Base-by-base conservation (phyloP, 176 grass and related monocot genomes). In the Aegilops sharonensis region DNA sequence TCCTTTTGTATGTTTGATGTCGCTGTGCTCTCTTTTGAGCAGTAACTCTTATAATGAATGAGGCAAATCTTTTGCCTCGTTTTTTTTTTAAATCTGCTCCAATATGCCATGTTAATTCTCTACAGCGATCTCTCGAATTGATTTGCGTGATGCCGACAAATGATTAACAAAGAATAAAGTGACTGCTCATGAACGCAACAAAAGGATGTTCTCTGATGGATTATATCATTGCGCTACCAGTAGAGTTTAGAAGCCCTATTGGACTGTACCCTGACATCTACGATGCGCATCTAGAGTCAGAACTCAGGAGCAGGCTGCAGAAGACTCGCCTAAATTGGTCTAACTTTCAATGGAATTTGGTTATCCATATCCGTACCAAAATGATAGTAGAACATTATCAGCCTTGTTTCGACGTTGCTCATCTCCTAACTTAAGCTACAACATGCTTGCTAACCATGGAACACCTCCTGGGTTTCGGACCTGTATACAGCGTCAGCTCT, bases 401-500 rank as follows among this genome's bases (percentile, higher is more conserved):
- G 21, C 62, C 77, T 66, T 15, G 14, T 25, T 68, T 75, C 30
- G 60, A 60, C 24, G 42, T 11, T 62, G 82, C 65, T 20, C 9
- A 0, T 36, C 67, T 20, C 68, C 72, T 74, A 52, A 30, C 29
- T 25, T 11, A 8, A 45, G 61, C 31, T 57, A 77, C 82, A 75
- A 20, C 32, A 79, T 75, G 17, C 36, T 47, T 42, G 14, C 50
- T 64, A 72, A 24, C 14, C 14, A 52, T 78, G 64, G 23, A 79
- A 79, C 23, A 40, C 64, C 35, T 57, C 60, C 47, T 50, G 48
- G 8, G 45, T 73, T 68, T 65, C 81, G 48, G 14, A 17, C 47
- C 29, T 85, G 56, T 87, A 86, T 27, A 63, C 78, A 32, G 61
- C 83, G 31, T 85, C 81, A 2, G 67, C 68, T 74, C 77, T 89